Base-by-base conservation (phyloP, 2,329 filamentous ascomycete genomes). In the Xylariaceae sp. region DNA sequence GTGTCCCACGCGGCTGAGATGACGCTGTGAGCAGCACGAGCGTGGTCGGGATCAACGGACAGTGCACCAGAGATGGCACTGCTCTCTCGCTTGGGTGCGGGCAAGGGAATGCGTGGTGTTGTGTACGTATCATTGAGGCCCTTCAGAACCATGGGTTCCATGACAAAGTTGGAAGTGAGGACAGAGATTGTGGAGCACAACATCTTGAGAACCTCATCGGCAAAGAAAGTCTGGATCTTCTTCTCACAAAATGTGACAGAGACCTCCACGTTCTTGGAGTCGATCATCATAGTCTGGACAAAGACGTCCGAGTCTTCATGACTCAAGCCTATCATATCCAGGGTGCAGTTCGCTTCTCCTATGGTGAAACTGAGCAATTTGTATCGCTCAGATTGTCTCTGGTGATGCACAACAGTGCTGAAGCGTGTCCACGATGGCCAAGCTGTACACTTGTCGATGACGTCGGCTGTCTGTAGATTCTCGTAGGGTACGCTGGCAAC, bases 341-440 rank as follows among this genome's bases (percentile, higher is more conserved):
- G 70, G 15, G 69, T 73, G 60, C 77, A 79, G 0, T 67, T 66
- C 2, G 73, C 70, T 14, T 68, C 63, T 2, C 72, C 75, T 2
- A 80, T 69, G 51, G 72, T 71, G 57, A 78, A 73, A 12, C 63
- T 60, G 35, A 66, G 64, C 11, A 64, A 59, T 7, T 70, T 71
- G 4, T 67, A 68, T 6, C 68, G 66, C 5, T 70, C 70, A 40
- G 71, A 68, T 12, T 70, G 66, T 52, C 68, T 66, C 36, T 75
- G 70, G 52, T 82, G 78, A 43, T 80, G 74, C 2, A 83, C 72
- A 2, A 81, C 64, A 3, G 75, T 77, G 63, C 77, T 77, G 62
- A 81, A 78, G 1, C 71, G 73, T 3, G 74, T 76, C 70, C 77
- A 80, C 27, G 72, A 68, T 0, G 76, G 70, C 76, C 79, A 82